These are phyloP conservation scores for Didymella exigua DNA, from an alignment of 2,329 filamentous ascomycete species.

Conservation along the genomic window DNA sequence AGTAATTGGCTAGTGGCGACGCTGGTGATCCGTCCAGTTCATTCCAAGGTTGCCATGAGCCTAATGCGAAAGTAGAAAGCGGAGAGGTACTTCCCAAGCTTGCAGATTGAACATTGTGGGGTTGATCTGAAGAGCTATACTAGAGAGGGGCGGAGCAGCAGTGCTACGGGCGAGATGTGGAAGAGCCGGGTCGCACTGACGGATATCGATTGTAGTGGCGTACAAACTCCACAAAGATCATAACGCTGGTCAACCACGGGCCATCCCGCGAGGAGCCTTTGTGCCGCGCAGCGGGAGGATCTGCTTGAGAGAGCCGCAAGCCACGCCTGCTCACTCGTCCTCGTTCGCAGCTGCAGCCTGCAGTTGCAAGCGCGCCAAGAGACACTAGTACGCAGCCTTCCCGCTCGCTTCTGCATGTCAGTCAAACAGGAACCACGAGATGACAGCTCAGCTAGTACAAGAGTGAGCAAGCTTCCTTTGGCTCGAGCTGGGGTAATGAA, in stretches of 20 bases:
- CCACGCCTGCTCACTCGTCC: slow-evolving; percentile 18
- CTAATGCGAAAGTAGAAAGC: not conserved
- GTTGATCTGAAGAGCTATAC: not conserved
- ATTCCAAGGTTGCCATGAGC: not conserved
- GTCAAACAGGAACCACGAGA: slow-evolving; percentile 36
- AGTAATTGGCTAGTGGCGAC: not conserved
- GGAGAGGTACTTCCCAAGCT: not conserved
- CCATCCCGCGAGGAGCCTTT: slow-evolving; percentile 7
- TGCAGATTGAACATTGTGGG: not conserved
- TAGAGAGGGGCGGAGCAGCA: not conserved
- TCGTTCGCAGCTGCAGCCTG: slow-evolving; percentile 10
- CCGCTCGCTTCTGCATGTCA: slow-evolving; percentile 38
- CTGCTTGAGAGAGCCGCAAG: slow-evolving; percentile 6
- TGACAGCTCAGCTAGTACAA: slow-evolving; percentile 39
- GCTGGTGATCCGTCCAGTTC: not conserved
- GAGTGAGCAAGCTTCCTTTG: slow-evolving; percentile 32
- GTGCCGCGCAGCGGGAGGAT: slow-evolving; percentile 12
- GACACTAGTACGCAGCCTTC: slow-evolving; percentile 32
- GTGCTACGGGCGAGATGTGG: not conserved
- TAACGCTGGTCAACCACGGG: slow-evolving; percentile 4
- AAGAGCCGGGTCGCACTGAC: slow-evolving; percentile 1
- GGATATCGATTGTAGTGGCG: not conserved
- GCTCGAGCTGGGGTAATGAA: slow-evolving; percentile 12
- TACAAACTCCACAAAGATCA: slow-evolving; percentile 11
- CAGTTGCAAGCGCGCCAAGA: slow-evolving; percentile 25